Evolutionary conservation across 2,329 filamentous ascomycete genomes (phyloP), one percentile per base, ranked within the genome.

Genomic region (Cytospora schulzeri): DNA sequence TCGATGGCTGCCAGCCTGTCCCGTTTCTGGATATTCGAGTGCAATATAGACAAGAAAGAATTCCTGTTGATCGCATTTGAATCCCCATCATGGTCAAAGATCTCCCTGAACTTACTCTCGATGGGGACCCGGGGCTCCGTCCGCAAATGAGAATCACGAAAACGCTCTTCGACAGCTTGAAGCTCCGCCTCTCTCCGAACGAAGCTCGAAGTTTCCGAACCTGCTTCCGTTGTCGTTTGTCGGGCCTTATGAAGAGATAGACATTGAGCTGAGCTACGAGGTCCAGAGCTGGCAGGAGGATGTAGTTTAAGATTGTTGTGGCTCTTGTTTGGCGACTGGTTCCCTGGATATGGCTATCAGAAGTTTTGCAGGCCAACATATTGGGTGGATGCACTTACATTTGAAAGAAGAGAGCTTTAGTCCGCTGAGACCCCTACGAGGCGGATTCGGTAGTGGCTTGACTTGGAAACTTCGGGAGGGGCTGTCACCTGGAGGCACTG

Each of bases 91-190:
- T 70, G 68, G 19, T 75, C 69, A 57, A 81, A 76, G 6, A 79
- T 73, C 64, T 83, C 80, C 12, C 69, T 73, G 68, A 82, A 82
- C 24, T 73, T 78, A 67, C 77, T 81, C 54, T 67, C 67, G 1
- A 77, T 64, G 14, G 71, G 72, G n/a, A 66, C 60, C 2, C 70
- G 70, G 2, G 69, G 71, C 41, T 74, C 74, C 31, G 71, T 74
- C 3, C 71, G 72, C 17, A 73, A 56, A 2, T 76, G 63, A 6
- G 73, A 70, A n/a, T 76, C 69, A 15, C 74, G 73, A 59, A 82
- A 80, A n/a, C 78, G 74, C 62, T 76, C 76, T 60, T 78, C 73
- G 24, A 81, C 76, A 1, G 76, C 76, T 45, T 66, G 70, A 15
- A 78, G 71, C 68, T 80, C 78, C 11, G 69, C 69, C 60, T 80